Evolutionary conservation across 495 filamentous ascomycete genomes (phyloP).

Genomic region (Neurospora terricola): DNA sequence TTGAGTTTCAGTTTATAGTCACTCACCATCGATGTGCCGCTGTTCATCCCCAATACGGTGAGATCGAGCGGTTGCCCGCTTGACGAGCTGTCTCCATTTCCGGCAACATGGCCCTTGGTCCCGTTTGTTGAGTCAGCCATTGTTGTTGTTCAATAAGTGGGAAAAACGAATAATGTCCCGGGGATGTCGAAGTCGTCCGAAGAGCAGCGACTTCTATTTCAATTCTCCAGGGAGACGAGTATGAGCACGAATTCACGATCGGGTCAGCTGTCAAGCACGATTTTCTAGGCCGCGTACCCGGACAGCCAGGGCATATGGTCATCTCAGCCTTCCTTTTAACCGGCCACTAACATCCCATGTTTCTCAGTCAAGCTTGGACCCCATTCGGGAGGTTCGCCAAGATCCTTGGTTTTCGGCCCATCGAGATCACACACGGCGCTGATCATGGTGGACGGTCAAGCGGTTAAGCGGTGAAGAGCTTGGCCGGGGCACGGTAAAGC

Average conservation of each 20-base stretch:
- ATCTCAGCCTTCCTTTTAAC: background rate
- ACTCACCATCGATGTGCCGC: slow-evolving; percentile 32
- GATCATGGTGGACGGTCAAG: background rate
- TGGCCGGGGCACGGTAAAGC: background rate
- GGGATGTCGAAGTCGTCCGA: background rate
- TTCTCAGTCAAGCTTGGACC: background rate
- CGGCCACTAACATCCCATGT: background rate
- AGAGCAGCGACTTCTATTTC: background rate
- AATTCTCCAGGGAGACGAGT: background rate
- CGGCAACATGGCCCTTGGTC: background rate
- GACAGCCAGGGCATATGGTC: background rate
- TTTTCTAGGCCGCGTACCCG: background rate
- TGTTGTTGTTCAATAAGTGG: background rate
- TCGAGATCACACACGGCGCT: background rate
- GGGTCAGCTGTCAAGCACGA: background rate
- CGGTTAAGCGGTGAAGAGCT: background rate
- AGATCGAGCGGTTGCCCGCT: slow-evolving; percentile 24
- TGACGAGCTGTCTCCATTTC: no score
- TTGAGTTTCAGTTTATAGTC: background rate
- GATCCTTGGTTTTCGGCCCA: background rate
- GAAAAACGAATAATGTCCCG: background rate
- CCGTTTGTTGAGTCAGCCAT: background rate
- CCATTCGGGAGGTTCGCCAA: background rate
- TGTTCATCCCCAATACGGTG: slow-evolving; percentile 43
- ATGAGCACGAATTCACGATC: background rate